Evolutionary conservation across 768 basidiomycete species (phyloP), one percentile per base, ranked within the genome.

Genomic region (Pleurotus ostreatus): DNA sequence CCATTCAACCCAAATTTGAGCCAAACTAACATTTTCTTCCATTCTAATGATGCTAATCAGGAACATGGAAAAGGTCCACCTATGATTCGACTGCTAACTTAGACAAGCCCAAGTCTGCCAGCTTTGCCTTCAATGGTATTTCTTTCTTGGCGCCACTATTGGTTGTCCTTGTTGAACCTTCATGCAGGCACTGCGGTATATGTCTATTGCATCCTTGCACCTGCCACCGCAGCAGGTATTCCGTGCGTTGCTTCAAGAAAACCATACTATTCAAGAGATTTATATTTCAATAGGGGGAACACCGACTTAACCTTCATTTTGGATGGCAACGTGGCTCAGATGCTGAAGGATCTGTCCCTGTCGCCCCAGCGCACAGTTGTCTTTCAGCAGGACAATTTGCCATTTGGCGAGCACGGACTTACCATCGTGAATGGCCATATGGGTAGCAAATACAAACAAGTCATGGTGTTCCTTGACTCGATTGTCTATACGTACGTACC

Each of bases 401-500:
- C 20, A 20, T 20, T 20, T 20, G 20, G 20, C 20, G 20, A 20
- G 20, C 20, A 20, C 20, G 20, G 20, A 20, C 20, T 20, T 20
- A 20, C 20, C 20, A 48, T 20, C 20, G 20, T 39, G 22, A 52
- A 52, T 40, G 51, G 51, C 4, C 34, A 20, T 3, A 3, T 7
- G 15, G 3, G 15, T 15, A 34, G 51, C 7, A 52, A 52, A 39
- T 30, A 52, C 23, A 7, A n/a, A 23, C n/a, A 38, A 40, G 18
- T 11, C n/a, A 52, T 52, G 51, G 15, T 52, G 12, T 52, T 52
- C 20, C 51, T 52, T 2, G 51, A 52, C 20, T 52, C 51, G 1
- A 52, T 52, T 22, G 51, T 52, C 18, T 52, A 52, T 39, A 52
- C 39, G 51, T 52, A 40, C 22, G 51, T 41, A 37, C 13, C 40